Base-by-base conservation (phyloP, 2,329 filamentous ascomycete genomes). In the Alternaria gansuensis region DNA sequence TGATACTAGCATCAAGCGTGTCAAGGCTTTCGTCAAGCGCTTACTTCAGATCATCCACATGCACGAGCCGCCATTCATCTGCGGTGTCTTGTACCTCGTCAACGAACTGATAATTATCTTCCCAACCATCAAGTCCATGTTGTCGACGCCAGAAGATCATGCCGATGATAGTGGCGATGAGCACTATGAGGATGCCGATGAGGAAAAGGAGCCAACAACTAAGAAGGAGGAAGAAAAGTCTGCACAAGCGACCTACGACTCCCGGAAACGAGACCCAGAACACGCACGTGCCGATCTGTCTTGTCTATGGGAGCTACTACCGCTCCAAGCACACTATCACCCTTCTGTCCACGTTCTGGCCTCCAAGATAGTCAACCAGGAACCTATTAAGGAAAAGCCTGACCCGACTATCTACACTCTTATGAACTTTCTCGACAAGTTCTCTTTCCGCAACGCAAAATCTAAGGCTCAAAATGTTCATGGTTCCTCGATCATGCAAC, bases 371-470 rank as follows among this genome's bases (percentile, higher is more conserved):
- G 78, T 96, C 8, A 82, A 85, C 49, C 86, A 88, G 59, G 85
- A 89, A 65, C 84, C 87, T 51, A 88, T 92, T 77, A 89, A 91
- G 60, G 87, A 91, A 63, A 98, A 98, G 78, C 93, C 95, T 0
- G 95, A 99, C 70, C 84, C 97, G 51, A 89, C 91, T 14, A 89
- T 92, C 57, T 94, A 98, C 77, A 95, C 92, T 1, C 85, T 99
- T 48, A 95, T 95, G 72, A 90, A 96, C 77, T 99, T 99, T 83
- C 84, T 99, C 57, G 95, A 99, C 79, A 93, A 96, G 69, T 99
- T 99, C 77, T 92, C 97, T n/a, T 99, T 98, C 84, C 90, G 92
- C 67, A 97, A 95, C 70, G 88, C 94, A 62, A 97, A 97, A 82
- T 82, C 88, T 4, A 85, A 82, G 64, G 66, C 74, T 5, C 67